These are phyloP conservation scores for Whalleya microplaca DNA, from an alignment of 2,329 filamentous ascomycete genomes.

Conservation along the genomic window DNA sequence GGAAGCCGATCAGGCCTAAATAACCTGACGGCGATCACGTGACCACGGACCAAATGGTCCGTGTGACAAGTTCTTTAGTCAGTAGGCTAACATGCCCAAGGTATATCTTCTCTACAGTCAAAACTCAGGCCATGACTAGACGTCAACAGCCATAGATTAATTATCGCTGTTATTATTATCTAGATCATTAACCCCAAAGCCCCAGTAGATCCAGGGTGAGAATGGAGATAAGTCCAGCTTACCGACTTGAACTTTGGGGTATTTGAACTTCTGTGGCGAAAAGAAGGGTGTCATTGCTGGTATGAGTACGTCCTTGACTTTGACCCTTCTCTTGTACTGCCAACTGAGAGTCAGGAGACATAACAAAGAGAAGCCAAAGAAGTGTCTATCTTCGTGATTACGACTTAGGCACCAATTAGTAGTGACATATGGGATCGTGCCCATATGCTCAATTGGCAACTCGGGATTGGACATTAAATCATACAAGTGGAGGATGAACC, in stretches of 20 bases:
- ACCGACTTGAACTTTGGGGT: background rate
- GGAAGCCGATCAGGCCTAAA: no score
- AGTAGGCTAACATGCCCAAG: no score
- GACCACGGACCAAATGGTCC: no score
- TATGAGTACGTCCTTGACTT: background rate
- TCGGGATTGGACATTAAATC: background rate
- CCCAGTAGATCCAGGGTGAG: background rate
- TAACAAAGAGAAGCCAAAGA: constrained; percentile 16
- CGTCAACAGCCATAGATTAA: no score
- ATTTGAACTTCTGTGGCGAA: background rate
- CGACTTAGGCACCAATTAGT: background rate
- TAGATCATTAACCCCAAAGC: no score
- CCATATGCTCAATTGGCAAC: background rate
- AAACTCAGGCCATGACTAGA: no score
- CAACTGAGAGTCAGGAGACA: constrained; percentile 4
- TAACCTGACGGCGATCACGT: no score
- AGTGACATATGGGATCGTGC: background rate
- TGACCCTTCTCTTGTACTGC: background rate
- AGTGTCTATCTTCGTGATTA: background rate
- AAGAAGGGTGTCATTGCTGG: constrained; percentile 3
- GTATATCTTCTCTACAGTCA: no score
- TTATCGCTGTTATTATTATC: no score
- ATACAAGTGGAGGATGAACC: background rate
- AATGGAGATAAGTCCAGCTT: constrained; percentile 7
- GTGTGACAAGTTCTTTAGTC: no score